Conservation (phyloP, 306 rosid genomes). For the Castanea crenata region DNA sequence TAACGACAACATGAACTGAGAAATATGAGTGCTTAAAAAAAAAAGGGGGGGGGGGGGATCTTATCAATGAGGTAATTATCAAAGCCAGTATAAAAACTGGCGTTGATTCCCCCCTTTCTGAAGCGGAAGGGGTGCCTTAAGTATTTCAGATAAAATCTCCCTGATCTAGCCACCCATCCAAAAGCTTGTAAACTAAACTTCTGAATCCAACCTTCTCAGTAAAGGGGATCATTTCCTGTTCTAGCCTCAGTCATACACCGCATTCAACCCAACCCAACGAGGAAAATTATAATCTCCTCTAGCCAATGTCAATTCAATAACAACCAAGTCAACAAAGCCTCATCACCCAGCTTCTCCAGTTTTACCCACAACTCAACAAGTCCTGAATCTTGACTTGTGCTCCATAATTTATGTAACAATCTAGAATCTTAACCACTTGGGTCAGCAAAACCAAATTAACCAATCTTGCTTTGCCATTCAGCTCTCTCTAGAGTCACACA, state of each 20-base stretch:
- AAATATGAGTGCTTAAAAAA: background rate
- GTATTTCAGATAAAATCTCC: background rate
- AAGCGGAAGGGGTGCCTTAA: background rate
- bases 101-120: no score
- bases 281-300: background rate
- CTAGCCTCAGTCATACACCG: no score
- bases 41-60: fast-evolving
- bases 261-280: background rate
- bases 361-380: background rate
- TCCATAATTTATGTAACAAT: background rate
- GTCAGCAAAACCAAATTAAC: background rate
- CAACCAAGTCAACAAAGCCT: background rate
- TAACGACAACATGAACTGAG: background rate
- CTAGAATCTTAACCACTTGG: background rate
- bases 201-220: background rate
- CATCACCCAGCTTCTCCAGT: background rate
- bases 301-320: background rate
- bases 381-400: background rate
- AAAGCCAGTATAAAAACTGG: background rate
- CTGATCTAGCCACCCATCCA: background rate
- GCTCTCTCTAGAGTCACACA: background rate
- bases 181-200: background rate
- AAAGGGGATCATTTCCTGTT: no score
- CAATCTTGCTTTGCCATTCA: background rate
- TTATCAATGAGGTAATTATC: background rate